Evolutionary conservation across 176 grass and related monocot genomes (phyloP).

Genomic region (Aegilops speltoides): DNA sequence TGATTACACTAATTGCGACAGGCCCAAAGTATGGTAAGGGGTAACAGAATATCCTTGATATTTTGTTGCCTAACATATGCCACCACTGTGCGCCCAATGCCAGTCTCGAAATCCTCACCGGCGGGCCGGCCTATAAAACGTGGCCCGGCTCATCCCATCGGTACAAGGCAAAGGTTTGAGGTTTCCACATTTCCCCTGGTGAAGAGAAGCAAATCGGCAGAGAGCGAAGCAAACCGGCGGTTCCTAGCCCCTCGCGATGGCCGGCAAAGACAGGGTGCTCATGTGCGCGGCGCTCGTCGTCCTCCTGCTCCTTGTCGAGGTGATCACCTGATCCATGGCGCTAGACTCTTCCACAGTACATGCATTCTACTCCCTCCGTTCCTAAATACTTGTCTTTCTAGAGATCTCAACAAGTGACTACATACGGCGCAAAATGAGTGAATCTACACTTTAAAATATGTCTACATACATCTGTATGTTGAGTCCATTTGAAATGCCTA

Average conservation of each 20-base stretch:
- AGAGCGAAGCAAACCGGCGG: not conserved
- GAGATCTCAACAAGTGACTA: too few relatives aligned
- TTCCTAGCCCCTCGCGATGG: constrained; percentile 15
- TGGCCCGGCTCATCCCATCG: too few relatives aligned
- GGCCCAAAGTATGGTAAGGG: too few relatives aligned
- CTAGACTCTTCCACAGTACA: not conserved
- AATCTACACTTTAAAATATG: too few relatives aligned
- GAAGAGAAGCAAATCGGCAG: not conserved
- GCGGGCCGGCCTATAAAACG: not conserved
- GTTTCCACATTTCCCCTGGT: not conserved
- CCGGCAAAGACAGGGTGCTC: not conserved
- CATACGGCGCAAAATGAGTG: too few relatives aligned
- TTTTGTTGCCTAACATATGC: not conserved
- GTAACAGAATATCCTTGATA: too few relatives aligned
- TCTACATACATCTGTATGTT: too few relatives aligned
- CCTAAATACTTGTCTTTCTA: too few relatives aligned
- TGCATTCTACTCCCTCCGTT: too few relatives aligned
- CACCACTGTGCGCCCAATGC: not conserved
- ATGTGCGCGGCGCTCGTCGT: constrained; percentile 33
- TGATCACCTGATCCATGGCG: not conserved
- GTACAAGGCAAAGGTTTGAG: not conserved
- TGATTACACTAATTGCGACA: too few relatives aligned
- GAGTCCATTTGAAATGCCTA: too few relatives aligned
- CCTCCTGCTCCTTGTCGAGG: constrained; percentile 56
- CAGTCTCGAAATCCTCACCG: not conserved